phyloP scores from a whole-genome alignment of 805 yeast genomes.

The Pichia sporocuriosa region DNA sequence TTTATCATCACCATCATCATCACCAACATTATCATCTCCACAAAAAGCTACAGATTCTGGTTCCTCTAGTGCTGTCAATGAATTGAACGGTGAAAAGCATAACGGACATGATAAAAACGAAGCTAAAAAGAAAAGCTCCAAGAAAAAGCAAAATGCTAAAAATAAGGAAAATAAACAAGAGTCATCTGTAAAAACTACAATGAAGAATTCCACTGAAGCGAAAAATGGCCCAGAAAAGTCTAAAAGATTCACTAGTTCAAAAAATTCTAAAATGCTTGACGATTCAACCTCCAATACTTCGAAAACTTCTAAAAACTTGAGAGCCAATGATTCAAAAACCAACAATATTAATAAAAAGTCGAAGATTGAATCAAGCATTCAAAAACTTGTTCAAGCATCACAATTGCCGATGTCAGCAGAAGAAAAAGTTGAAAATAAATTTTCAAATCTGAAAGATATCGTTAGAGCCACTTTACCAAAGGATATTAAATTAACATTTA shows the following conservation, averaged over 20 bases:
- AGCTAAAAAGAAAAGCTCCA: not conserved
- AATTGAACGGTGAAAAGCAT: no score
- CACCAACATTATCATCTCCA: not conserved
- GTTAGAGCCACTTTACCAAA: slow-evolving; percentile 17
- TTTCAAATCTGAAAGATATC: slow-evolving; percentile 16
- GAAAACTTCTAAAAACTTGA: no score
- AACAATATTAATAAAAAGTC: not conserved
- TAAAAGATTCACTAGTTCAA: not conserved
- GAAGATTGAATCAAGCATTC: no score
- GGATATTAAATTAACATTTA: slow-evolving; percentile 30
- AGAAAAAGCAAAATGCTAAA: not conserved
- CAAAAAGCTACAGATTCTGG: not conserved
- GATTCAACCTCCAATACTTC: no score
- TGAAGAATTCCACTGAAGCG: not conserved
- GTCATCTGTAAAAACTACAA: not conserved
- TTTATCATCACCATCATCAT: not conserved
- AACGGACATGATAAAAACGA: not conserved
- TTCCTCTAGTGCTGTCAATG: no score
- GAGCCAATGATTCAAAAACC: no score
- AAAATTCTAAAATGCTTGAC: no score
- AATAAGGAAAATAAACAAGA: no score
- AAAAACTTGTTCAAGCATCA: no score
- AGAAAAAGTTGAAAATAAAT: slow-evolving; percentile 7
- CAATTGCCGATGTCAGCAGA: not conserved
- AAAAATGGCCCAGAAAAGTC: not conserved